Evolutionary conservation across 768 basidiomycete genomes (phyloP).

Genomic region (Pisolithus microcarpus): DNA sequence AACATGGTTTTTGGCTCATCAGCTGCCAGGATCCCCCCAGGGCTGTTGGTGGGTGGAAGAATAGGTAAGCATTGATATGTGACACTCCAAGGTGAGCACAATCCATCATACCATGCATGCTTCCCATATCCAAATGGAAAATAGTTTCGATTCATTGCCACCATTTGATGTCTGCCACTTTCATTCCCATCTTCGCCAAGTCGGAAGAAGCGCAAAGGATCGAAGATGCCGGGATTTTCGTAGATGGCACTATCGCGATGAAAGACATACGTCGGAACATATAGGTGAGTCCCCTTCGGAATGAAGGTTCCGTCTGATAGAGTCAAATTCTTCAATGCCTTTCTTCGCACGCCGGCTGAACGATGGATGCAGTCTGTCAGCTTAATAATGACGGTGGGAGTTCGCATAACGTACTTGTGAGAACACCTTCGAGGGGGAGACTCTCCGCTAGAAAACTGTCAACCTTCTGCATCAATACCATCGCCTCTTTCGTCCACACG

Average conservation of each 20-base stretch:
- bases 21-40: slow-evolving; percentile 37
- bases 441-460: slow-evolving; percentile 38
- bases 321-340: slow-evolving; percentile 25
- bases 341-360: slow-evolving; percentile 26
- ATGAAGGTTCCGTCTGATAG: slow-evolving; percentile 34
- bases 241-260: slow-evolving; percentile 22
- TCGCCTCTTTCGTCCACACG: slow-evolving; percentile 22
- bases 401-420: slow-evolving; percentile 7
- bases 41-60: slow-evolving; percentile 11
- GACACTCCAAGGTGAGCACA: neutral
- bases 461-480: slow-evolving; percentile 29
- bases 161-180: slow-evolving; percentile 27
- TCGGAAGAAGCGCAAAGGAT: slow-evolving; percentile 43
- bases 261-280: slow-evolving; percentile 14
- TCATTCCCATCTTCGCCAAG: slow-evolving; percentile 28
- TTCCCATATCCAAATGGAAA: slow-evolving; percentile 32
- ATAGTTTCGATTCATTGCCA: slow-evolving; percentile 27
- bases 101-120: slow-evolving; percentile 20
- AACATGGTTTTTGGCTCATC: slow-evolving; percentile 34
- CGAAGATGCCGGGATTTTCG: slow-evolving; percentile 30
- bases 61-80: neutral
- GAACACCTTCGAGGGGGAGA: slow-evolving; percentile 26
- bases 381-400: neutral
- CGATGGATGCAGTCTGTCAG: no score
- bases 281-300: slow-evolving; percentile 26